A percentile compares a stretch with the other conserved stretches of the same genome.
These are phyloP conservation scores for Tetradesmus lagerheimii DNA, from an alignment of 139 green algal genomes.

Conservation along the genomic window DNA sequence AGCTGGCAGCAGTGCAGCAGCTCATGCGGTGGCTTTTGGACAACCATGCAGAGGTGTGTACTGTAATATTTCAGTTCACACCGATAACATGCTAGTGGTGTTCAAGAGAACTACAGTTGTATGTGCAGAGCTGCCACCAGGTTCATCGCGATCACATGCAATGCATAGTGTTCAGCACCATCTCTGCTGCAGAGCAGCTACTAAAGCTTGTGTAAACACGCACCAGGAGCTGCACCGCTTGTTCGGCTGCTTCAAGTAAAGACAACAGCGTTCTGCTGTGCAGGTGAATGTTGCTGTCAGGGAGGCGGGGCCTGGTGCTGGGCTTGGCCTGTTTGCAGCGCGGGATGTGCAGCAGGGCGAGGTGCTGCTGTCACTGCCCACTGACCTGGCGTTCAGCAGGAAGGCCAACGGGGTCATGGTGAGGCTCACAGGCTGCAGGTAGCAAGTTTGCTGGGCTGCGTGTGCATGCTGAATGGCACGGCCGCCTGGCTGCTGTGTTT, in stretches of 20 bases:
- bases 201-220: no score
- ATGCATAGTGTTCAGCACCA: no score
- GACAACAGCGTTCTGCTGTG: not conserved
- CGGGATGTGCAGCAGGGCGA: not conserved
- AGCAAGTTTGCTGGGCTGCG: no score
- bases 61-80: not conserved
- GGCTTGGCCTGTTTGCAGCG: not conserved
- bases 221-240: no score
- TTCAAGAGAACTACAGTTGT: no score
- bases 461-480: no score
- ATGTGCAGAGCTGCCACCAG: no score
- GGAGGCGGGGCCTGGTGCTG: conserved; percentile 3
- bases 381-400: conserved; percentile 26
- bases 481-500: no score
- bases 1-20: conserved; percentile 7
- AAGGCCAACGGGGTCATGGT: not conserved
- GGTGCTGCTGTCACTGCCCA: conserved; percentile 24
- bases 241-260: no score
- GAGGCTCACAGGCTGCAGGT: not conserved
- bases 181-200: no score
- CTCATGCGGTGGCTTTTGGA: not conserved
- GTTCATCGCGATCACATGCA: no score
- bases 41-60: conserved; percentile 8
- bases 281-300: conserved; percentile 15
- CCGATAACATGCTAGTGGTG: no score